Base-by-base conservation (phyloP, 306 rosid genomes). In the Casuarina equisetifolia region DNA sequence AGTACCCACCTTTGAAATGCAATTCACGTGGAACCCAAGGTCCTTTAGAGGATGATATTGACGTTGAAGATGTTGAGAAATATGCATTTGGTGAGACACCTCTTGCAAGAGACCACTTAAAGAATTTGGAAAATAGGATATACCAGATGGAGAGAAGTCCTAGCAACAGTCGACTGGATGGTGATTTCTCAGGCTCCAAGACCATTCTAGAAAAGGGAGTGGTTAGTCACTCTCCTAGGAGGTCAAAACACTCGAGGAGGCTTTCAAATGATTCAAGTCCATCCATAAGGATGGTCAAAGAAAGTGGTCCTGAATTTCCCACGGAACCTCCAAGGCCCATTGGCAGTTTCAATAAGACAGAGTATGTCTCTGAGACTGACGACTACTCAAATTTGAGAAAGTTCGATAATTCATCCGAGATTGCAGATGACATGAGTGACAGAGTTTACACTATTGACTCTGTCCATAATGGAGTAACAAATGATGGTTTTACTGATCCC, bases 361-460 rank as follows among this genome's bases (percentile, higher is more conserved):
- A 95, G 53, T 45, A 81, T 74, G 81, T 86, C 81, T 72, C 91
- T 20, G 89, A 86, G 51, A 3, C 89, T 6, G 97, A 87, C 82
- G 99, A 95, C 9, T 78, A 71, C 75, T 76, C 87, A 58, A 85
- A 78, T 82, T 76, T 83, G 54, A 92, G 87, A 70, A 88, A 84
- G 81, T 76, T 76, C 45, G 97, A 96, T 79, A 83, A 86, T 79
- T 83, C 69, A 69, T 90, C 96, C 40, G 98, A 92, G 68, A 80
- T 81, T 80, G 94, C 87, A 59, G 99, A 96, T 57, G 96, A 93
- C 79, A 85, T 15, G 75, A 76, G 84, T 76, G 99, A 96, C 79
- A 87, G 98, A 86, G 81, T 96, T 85, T 96, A 96, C 77, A 96
- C 97, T 76, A 91, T 96, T 38, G 99, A 96, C 82, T 96, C 98